phyloP scores from a whole-genome alignment of 352 stramenopile genomes.

The Globisporangium okanoganense region DNA sequence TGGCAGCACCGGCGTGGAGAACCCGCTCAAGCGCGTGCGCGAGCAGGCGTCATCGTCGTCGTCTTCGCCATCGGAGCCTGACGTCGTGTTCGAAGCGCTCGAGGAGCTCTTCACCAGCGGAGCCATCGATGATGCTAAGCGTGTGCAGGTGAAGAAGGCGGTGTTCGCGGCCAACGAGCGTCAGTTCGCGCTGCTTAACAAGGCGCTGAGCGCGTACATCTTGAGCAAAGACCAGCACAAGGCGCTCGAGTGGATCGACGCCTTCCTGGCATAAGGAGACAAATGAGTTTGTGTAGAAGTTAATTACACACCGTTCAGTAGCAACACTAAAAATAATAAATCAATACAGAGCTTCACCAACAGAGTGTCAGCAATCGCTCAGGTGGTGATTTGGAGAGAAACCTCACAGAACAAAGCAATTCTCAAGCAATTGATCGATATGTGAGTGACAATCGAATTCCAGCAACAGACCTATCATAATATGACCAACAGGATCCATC shows the following conservation, averaged over 20 bases:
- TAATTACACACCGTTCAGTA: background rate
- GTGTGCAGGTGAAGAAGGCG: constrained; percentile 46
- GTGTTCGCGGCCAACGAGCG: constrained; percentile 47
- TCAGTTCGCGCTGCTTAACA: constrained; percentile 53
- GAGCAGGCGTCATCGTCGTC: constrained; percentile 9
- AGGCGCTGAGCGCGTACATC: constrained; percentile 42
- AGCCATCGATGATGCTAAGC: constrained; percentile 47
- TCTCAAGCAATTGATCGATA: no score
- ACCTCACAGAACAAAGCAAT: no score
- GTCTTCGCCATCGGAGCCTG: constrained; percentile 7
- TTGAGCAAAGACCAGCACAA: constrained; percentile 33
- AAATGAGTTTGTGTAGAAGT: background rate
- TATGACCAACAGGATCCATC: no score
- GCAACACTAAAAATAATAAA: background rate
- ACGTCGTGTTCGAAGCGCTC: constrained; percentile 34
- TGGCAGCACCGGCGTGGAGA: constrained; percentile 91
- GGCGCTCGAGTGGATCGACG: constrained; percentile 67
- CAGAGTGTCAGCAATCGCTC: no score
- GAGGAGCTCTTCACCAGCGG: constrained; percentile 46
- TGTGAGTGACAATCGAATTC: no score
- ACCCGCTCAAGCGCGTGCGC: constrained; percentile 51
- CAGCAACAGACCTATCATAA: no score
- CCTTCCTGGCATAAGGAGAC: constrained; percentile 30
- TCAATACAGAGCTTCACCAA: no score
- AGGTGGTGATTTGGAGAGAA: no score